Percentiles rank a stretch among this genome's conserved stretches.
phyloP scores from a whole-genome alignment of 352 stramenopile species.

The Pythium diclinum region DNA sequence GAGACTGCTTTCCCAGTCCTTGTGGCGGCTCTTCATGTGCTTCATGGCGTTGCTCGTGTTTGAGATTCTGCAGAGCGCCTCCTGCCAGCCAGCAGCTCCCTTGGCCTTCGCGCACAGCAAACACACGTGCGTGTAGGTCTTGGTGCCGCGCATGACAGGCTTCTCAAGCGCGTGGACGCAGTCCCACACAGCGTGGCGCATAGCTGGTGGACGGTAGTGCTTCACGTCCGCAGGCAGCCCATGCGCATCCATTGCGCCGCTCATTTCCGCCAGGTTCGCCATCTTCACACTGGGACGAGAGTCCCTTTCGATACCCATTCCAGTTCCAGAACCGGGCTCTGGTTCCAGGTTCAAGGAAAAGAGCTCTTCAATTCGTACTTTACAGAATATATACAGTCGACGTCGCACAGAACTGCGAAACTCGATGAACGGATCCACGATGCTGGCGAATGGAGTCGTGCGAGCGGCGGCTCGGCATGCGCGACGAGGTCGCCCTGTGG shows the following conservation, averaged over 20 bases:
- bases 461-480: not conserved
- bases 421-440: not conserved
- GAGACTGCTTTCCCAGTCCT: constrained; percentile 7
- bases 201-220: constrained; percentile 12
- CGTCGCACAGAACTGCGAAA: not conserved
- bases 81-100: constrained; percentile 4
- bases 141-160: constrained; percentile 14
- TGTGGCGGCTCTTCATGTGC: constrained; percentile 22
- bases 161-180: constrained; percentile 14
- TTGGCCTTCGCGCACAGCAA: constrained; percentile 14
- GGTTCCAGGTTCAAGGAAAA: not conserved
- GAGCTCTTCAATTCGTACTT: not conserved
- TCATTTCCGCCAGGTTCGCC: not conserved
- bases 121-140: constrained; percentile 21
- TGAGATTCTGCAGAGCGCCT: constrained; percentile 19
- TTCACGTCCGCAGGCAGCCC: constrained; percentile 8
- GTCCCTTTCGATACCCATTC: not conserved
- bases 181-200: constrained; percentile 22
- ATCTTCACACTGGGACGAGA: not conserved
- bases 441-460: not conserved
- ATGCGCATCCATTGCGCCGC: constrained; percentile 9
- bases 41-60: constrained; percentile 25
- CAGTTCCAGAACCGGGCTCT: not conserved
- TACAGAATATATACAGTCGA: not conserved
- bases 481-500: too few relatives aligned